Conservation (phyloP, 345 rosid genomes). For the Lumnitzera racemosa region DNA sequence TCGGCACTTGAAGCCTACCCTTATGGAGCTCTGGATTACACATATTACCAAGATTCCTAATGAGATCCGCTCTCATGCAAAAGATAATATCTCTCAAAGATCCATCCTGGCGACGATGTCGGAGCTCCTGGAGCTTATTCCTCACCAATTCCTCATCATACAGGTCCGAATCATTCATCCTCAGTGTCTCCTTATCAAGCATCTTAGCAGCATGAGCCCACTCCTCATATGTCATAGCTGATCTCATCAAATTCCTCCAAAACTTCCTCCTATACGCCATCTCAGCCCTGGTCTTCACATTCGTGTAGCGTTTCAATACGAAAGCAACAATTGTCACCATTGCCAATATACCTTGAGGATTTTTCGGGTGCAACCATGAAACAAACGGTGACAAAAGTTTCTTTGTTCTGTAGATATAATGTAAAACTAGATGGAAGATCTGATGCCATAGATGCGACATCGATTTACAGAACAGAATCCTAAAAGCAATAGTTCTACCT, state of each 20-base stretch:
- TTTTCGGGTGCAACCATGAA: slow-evolving; percentile 91
- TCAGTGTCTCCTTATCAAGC: slow-evolving; percentile 80
- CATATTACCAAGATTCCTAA: slow-evolving; percentile 95
- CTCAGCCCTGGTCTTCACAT: slow-evolving; percentile 82
- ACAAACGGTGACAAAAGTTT: slow-evolving; percentile 33
- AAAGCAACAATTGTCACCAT: slow-evolving; percentile 85
- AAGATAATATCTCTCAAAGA: slow-evolving; percentile 87
- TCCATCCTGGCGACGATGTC: slow-evolving; percentile 77
- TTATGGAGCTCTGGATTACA: slow-evolving; percentile 96
- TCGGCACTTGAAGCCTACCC: slow-evolving; percentile 93
- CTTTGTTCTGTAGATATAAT: slow-evolving; percentile 36
- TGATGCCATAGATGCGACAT: slow-evolving; percentile 53
- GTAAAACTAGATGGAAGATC: slow-evolving; percentile 30
- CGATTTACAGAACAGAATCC: slow-evolving; percentile 77
- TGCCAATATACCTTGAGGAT: slow-evolving; percentile 92
- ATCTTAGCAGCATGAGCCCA: slow-evolving; percentile 99
- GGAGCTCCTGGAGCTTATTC: slow-evolving; percentile 83
- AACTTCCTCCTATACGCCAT: slow-evolving; percentile 94
- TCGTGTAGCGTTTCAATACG: slow-evolving; percentile 69
- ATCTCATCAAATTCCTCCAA: slow-evolving; percentile 97
- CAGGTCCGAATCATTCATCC: slow-evolving; percentile 64
- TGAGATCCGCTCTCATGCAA: slow-evolving; percentile 94
- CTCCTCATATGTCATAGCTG: slow-evolving; percentile 85
- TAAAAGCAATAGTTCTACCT: slow-evolving; percentile 82
- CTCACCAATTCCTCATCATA: slow-evolving; percentile 86